These are phyloP conservation scores for Penicillium soppii DNA, from an alignment of 495 filamentous ascomycete genomes.

Conservation along the genomic window DNA sequence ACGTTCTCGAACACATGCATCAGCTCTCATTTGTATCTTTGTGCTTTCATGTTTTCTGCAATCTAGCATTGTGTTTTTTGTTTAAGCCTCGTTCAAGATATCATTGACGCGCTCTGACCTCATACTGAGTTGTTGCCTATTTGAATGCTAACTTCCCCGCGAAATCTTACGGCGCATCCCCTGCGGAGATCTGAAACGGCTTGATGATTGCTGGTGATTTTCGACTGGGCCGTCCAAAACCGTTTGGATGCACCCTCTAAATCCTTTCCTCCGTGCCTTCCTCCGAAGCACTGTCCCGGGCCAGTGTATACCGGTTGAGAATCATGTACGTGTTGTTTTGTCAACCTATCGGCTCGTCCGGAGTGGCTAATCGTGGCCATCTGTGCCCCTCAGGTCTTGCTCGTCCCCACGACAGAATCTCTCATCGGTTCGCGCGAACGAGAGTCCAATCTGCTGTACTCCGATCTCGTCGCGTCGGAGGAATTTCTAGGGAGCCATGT, in stretches of 20 bases:
- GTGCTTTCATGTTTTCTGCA: constrained; percentile 4
- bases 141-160: constrained; percentile 41
- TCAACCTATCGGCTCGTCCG: constrained; percentile 12
- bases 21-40: constrained; percentile 5
- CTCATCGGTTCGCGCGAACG: constrained; percentile 85
- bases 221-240: constrained; percentile 48
- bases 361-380: constrained; percentile 17
- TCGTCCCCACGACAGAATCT: constrained; percentile 90
- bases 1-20: constrained; percentile 24
- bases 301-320: constrained; percentile 89
- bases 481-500: constrained; percentile 98
- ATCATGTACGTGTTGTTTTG: constrained; percentile 62
- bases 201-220: constrained; percentile 42
- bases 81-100: neutral
- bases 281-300: constrained; percentile 90
- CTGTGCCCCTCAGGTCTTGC: constrained; percentile 62
- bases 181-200: constrained; percentile 26
- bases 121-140: constrained; percentile 23
- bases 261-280: constrained; percentile 97
- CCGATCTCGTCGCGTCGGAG: constrained; percentile 81
- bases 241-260: constrained; percentile 97
- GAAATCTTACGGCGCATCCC: constrained; percentile 29
- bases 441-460: constrained; percentile 74
- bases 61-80: constrained; percentile 8
- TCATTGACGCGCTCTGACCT: neutral